Conservation (phyloP, 2,329 filamentous ascomycete species). For the Xylaria sp. region DNA sequence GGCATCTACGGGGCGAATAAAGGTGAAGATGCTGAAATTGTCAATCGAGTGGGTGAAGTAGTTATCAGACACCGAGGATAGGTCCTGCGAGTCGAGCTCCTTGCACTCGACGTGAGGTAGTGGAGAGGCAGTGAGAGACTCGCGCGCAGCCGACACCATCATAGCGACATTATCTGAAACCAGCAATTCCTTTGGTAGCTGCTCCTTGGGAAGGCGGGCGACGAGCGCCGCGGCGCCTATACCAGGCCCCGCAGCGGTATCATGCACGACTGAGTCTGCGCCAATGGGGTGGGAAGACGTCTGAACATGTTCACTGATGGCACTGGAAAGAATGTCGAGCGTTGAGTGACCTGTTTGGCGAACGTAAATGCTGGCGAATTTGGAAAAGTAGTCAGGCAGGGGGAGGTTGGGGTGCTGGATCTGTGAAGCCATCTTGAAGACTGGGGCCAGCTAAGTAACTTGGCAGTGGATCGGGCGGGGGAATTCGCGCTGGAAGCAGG, state of each 20-base stretch:
- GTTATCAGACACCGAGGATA: slow-evolving; percentile 40
- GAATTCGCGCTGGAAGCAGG: neutral
- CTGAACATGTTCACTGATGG: slow-evolving; percentile 45
- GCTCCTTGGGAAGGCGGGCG: slow-evolving; percentile 41
- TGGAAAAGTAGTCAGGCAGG: slow-evolving; percentile 48
- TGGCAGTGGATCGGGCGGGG: neutral
- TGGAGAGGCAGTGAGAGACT: slow-evolving; percentile 40
- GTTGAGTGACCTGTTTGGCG: slow-evolving; percentile 48
- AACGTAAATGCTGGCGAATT: slow-evolving; percentile 46
- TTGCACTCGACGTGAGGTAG: slow-evolving; percentile 44
- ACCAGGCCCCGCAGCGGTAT: slow-evolving; percentile 48
- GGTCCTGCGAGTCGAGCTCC: slow-evolving; percentile 44
- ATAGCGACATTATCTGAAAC: slow-evolving; percentile 46
- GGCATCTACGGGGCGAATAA: slow-evolving; percentile 37
- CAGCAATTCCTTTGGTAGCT: slow-evolving; percentile 44
- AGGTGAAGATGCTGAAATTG: slow-evolving; percentile 47
- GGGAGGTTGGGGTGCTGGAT: slow-evolving; percentile 40
- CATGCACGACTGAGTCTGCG: slow-evolving; percentile 47
- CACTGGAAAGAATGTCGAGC: slow-evolving; percentile 44
- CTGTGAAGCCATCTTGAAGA: slow-evolving; percentile 24
- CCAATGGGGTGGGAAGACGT: slow-evolving; percentile 43
- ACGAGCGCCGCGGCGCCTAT: slow-evolving; percentile 46
- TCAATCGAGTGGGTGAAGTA: slow-evolving; percentile 45
- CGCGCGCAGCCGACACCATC: slow-evolving; percentile 46
- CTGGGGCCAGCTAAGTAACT: neutral